These are phyloP conservation scores for Phylloporus rhodoxanthus DNA, from an alignment of 768 basidiomycete species.

Conservation along the genomic window DNA sequence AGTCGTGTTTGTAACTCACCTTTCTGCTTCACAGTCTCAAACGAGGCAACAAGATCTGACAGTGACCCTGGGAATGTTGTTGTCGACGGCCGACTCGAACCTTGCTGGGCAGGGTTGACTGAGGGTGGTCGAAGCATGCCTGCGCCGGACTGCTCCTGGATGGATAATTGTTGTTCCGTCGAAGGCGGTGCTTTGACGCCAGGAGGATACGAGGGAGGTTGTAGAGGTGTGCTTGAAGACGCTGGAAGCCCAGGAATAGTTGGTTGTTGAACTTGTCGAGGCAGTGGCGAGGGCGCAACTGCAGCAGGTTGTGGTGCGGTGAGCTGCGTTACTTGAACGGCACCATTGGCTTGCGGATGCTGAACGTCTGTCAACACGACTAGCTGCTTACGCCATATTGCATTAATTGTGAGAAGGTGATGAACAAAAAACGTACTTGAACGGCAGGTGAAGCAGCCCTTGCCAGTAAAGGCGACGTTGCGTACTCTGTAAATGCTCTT, in stretches of 20 bases:
- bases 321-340: constrained; percentile 22
- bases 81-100: constrained; percentile 35
- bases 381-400: constrained; percentile 31
- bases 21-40: constrained; percentile 95
- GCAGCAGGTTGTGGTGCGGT: constrained; percentile 29
- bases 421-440: constrained; percentile 32
- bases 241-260: constrained; percentile 24
- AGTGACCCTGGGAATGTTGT: constrained; percentile 75
- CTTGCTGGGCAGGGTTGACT: constrained; percentile 40
- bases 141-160: constrained; percentile 31
- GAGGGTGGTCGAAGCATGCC: constrained; percentile 52
- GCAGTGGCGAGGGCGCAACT: constrained; percentile 42
- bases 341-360: constrained; percentile 36
- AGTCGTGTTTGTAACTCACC: constrained; percentile 43
- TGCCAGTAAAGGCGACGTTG: constrained; percentile 40
- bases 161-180: constrained; percentile 34
- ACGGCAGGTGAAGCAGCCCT: constrained; percentile 39
- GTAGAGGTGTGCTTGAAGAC: constrained; percentile 17
- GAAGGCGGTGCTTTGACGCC: constrained; percentile 54
- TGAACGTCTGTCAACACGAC: constrained; percentile 33
- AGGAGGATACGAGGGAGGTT: constrained; percentile 56
- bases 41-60: constrained; percentile 89
- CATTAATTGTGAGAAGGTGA: constrained; percentile 11
- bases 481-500: constrained; percentile 34
- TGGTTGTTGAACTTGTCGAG: constrained; percentile 43